Evolutionary conservation across 2,329 filamentous ascomycete genomes (phyloP).

Genomic region (Xylaria hypoxylon): DNA sequence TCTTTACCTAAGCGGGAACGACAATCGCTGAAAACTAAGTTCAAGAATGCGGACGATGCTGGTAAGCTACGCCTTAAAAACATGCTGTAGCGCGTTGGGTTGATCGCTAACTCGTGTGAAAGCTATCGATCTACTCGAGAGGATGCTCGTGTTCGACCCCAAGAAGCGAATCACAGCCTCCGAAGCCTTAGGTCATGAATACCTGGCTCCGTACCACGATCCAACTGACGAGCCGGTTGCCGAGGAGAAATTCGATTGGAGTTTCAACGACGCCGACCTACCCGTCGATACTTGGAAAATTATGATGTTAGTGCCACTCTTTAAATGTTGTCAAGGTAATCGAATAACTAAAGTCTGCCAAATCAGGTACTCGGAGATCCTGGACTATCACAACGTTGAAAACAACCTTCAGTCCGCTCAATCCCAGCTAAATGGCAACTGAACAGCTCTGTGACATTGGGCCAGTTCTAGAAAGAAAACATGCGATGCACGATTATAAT

Average conservation of each 20-base stretch:
- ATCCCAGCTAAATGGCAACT: conserved; percentile 54
- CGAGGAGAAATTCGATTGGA: conserved; percentile 99
- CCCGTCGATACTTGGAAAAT: conserved; percentile 99
- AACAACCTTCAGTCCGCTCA: conserved; percentile 57
- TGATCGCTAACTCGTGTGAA: conserved; percentile 18
- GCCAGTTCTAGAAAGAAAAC: conserved; percentile 38
- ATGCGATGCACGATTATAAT: conserved; percentile 42
- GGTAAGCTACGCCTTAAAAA: conserved; percentile 61
- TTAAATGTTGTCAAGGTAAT: neutral
- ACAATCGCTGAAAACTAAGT: conserved; percentile 87
- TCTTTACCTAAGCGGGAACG: conserved; percentile 95
- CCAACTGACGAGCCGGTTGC: conserved; percentile 95
- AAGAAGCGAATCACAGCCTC: conserved; percentile 91
- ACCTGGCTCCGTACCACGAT: conserved; percentile 96
- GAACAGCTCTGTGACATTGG: conserved; percentile 37
- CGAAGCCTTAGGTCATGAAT: conserved; percentile 89
- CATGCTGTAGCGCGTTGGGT: neutral
- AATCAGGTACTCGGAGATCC: conserved; percentile 94
- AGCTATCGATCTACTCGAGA: conserved; percentile 92
- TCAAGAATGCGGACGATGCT: conserved; percentile 90
- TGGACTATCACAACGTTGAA: conserved; percentile 97
- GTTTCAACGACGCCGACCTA: conserved; percentile 97
- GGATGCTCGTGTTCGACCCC: conserved; percentile 99
- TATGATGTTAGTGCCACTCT: conserved; percentile 83
- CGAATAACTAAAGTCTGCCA: conserved; percentile 45